These are phyloP conservation scores for Trichosporon sp. DNA, from an alignment of 1,284 basidiomycete genomes.

Conservation along the genomic window DNA sequence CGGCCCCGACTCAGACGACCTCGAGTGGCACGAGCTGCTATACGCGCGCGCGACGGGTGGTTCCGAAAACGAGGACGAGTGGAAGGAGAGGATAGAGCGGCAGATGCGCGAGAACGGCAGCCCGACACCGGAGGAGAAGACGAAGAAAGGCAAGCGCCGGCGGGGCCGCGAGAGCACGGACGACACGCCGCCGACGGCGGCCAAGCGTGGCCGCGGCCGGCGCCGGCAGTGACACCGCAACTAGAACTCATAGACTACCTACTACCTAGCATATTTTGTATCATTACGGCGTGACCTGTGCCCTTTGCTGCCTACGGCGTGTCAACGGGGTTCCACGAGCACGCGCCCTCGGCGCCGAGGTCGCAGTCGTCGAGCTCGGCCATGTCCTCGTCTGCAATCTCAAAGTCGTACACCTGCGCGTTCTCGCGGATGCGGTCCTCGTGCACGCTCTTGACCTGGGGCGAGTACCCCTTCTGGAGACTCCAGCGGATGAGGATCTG, in stretches of 20 bases:
- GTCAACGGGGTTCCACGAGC: constrained; percentile 68
- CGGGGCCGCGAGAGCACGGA: constrained; percentile 10
- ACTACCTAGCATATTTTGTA: background rate
- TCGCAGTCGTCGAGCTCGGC: constrained; percentile 60
- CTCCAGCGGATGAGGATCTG: constrained; percentile 80
- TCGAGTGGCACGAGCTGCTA: constrained; percentile 8
- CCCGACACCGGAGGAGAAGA: background rate
- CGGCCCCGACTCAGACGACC: constrained; percentile 8
- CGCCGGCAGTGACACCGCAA: background rate
- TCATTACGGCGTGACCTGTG: background rate
- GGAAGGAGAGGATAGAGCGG: constrained; percentile 9
- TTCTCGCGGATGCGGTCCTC: constrained; percentile 66
- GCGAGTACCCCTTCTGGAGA: constrained; percentile 68
- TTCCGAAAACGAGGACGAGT: constrained; percentile 8
- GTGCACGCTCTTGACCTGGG: constrained; percentile 71
- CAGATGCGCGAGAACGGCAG: background rate
- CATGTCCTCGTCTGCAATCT: constrained; percentile 62
- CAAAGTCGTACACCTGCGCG: constrained; percentile 65
- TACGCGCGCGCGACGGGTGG: constrained; percentile 6
- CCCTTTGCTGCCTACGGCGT: background rate
- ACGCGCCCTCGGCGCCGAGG: constrained; percentile 58
- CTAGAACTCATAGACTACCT: constrained; percentile 5
- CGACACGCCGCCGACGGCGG: constrained; percentile 7
- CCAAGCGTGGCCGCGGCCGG: constrained; percentile 7
- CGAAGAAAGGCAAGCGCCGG: constrained; percentile 1